A percentile compares a stretch with the other conserved stretches of the same genome.
phyloP scores from a whole-genome alignment of 2,329 filamentous ascomycete genomes.

The Fusarium cicatricum region DNA sequence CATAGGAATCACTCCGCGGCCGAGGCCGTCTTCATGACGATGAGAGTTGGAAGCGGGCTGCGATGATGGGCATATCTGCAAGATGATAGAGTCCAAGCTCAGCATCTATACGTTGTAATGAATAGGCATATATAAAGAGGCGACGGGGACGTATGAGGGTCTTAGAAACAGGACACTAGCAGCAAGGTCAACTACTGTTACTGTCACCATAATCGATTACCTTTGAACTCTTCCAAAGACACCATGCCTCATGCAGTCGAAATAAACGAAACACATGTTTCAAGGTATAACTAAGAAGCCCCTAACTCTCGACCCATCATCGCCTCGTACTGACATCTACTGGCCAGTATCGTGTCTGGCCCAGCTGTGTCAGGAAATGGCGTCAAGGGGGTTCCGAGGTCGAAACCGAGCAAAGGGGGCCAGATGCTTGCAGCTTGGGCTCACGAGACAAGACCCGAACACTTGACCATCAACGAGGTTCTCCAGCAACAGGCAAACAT shows the following conservation, averaged over 20 bases:
- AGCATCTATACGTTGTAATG: neutral
- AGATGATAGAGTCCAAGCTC: slow-evolving; percentile 1
- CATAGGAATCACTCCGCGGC: neutral
- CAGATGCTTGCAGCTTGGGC: slow-evolving; percentile 27
- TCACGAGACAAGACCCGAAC: slow-evolving; percentile 20
- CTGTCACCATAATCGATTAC: neutral
- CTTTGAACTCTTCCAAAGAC: neutral
- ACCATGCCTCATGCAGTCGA: slow-evolving; percentile 27
- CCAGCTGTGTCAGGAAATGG: neutral
- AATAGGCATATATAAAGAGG: neutral
- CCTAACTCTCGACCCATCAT: neutral
- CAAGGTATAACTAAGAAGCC: slow-evolving; percentile 2
- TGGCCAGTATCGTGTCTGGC: neutral
- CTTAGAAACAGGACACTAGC: neutral
- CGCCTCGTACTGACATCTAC: slow-evolving; percentile 2
- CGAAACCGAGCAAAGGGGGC: neutral
- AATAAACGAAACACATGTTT: neutral
- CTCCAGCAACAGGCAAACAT: slow-evolving; percentile 16
- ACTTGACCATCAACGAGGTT: slow-evolving; percentile 27
- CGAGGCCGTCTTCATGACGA: slow-evolving; percentile 8
- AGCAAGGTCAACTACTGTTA: neutral
- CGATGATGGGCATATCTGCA: neutral
- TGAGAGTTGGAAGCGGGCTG: neutral
- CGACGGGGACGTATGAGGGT: neutral
- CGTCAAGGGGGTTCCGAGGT: neutral